These are phyloP conservation scores for peach (Prunus persica) DNA, from an alignment of 306 rosid species.

Conservation along the genomic window Prunus_persica_NCBIv2 NC_034013.1:4029501-4030000, in stretches of 20 bases:
- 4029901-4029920: slow-evolving; percentile 78
- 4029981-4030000: slow-evolving; percentile 93
- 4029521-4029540: slow-evolving; percentile 71
- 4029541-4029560: slow-evolving; percentile 55
- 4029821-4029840: slow-evolving; percentile 56
- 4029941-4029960: slow-evolving; percentile 66
- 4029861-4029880: slow-evolving; percentile 71
- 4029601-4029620: slow-evolving; percentile 50
- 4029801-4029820: slow-evolving; percentile 96
- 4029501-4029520: slow-evolving; percentile 89
- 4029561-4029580: not conserved
- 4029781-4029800: slow-evolving; percentile 71
- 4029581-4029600: not conserved
- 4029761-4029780: slow-evolving; percentile 59
- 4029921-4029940: slow-evolving; percentile 48
- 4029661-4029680: slow-evolving; percentile 32
- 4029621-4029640: slow-evolving; percentile 36
- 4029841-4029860: slow-evolving; percentile 30
- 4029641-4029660: slow-evolving; percentile 20
- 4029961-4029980: slow-evolving; percentile 97
- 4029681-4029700: slow-evolving; percentile 90
- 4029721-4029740: slow-evolving; percentile 69
- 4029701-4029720: slow-evolving; percentile 78
- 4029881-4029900: slow-evolving; percentile 76
- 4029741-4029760: slow-evolving; percentile 99